Evolutionary conservation across 148 eudicot species (phyloP).

Genomic region (Rhododendron mucronatum): DNA sequence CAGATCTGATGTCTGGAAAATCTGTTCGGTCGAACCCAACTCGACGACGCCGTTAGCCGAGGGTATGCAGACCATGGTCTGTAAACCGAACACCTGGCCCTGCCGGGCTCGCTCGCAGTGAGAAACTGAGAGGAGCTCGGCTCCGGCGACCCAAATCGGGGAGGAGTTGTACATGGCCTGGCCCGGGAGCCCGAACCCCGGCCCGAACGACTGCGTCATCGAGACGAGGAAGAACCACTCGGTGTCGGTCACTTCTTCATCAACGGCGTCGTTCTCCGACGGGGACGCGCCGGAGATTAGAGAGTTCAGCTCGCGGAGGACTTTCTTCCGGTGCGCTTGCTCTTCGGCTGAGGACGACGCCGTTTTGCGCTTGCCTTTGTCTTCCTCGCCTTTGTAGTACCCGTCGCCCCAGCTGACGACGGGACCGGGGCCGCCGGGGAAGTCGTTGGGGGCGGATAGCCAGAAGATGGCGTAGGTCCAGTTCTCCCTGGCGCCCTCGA

Average conservation of each 20-base stretch:
- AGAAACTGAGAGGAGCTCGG: conserved; percentile 30
- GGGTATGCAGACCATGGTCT: conserved; percentile 65
- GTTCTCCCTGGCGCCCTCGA: conserved; percentile 42
- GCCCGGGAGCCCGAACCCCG: conserved; percentile 68
- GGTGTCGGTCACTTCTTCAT: conserved; percentile 75
- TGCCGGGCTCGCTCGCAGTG: conserved; percentile 56
- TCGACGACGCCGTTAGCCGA: conserved; percentile 57
- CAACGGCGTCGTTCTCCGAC: conserved; percentile 29
- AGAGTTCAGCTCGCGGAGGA: conserved; percentile 78
- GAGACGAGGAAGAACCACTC: conserved; percentile 83
- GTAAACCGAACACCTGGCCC: conserved; percentile 47
- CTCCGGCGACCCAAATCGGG: conserved; percentile 67
- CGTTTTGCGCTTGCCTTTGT: neutral
- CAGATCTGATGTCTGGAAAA: conserved; percentile 39
- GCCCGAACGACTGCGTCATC: conserved; percentile 61
- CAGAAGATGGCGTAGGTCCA: conserved; percentile 99
- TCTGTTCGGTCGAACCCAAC: conserved; percentile 60
- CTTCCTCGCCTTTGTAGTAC: conserved; percentile 63
- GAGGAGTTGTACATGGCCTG: conserved; percentile 32
- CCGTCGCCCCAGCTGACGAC: conserved; percentile 88
- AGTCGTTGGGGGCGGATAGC: conserved; percentile 47
- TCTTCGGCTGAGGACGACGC: conserved; percentile 32
- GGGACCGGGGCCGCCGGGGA: conserved; percentile 24
- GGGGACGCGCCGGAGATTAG: conserved; percentile 49
- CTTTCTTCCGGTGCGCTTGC: conserved; percentile 68